Evolutionary conservation across 2,329 filamentous ascomycete species (phyloP), one percentile per base, ranked within the genome.

Genomic region (Epichloe baconii): DNA sequence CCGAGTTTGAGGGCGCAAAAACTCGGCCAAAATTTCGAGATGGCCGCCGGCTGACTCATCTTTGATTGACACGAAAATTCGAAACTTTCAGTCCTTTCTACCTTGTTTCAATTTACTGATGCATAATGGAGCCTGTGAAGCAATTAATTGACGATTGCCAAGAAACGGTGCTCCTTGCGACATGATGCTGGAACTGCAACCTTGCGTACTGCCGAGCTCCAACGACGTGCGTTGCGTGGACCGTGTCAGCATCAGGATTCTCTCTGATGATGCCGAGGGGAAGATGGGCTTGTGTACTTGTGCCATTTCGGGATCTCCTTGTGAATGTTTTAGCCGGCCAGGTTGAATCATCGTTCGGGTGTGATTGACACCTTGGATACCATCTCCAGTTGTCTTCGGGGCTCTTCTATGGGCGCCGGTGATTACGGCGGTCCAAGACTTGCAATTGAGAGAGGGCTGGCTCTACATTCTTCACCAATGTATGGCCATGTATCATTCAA

Each of bases 351-450:
- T n/a, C 50, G 1, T 15, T 15, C 44, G 1, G 55, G 58, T 23
- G 51, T 64, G 3, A 53, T 63, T 31, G 60, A 63, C 31, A 19
- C 58, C 1, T 40, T 67, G 7, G 63, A 67, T 40, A 64, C 58
- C 15, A 61, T 66, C 19, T 53, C 59, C 1, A 57, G 57, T 12
- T 57, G 55, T 3, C 26, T 56, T 31, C 54, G 53, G 15, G 57
- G 53, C 15, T 53, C 54, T 15, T 54, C 50, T 12, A 46, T 53
- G 6, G 46, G 49, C 4, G 57, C 56, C 4, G 57, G 52, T 14
- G 59, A 63, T 46, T 62, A 57, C 44, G 53, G 50, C 0, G 59
- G 58, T 4, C 49, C 65, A 12, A 56, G 48, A 14, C 12, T 31
- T 4, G 51, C 52, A 5, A 38, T 58, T 15, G 50, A 54, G 12